Evolutionary conservation across 805 yeast genomes (phyloP).

Genomic region (Yarrowia sp.): DNA sequence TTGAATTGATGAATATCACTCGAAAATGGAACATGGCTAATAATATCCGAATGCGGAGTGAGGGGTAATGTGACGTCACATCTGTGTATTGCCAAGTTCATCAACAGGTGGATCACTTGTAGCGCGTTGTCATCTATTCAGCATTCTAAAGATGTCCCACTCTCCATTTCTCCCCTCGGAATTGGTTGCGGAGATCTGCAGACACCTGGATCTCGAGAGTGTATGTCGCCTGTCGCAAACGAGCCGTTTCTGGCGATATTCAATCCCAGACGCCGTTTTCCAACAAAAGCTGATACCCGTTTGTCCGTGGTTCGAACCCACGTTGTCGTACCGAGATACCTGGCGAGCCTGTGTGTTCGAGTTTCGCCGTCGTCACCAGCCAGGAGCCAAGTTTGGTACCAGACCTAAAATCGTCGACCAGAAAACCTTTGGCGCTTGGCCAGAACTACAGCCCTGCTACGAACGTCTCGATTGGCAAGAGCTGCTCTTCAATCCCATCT

Average conservation of each 20-base stretch:
- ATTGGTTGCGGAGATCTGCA: not conserved
- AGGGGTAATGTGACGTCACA: too few species aligned
- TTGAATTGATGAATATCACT: not conserved
- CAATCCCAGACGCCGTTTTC: not conserved
- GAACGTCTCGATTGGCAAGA: not conserved
- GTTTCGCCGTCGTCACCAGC: not conserved
- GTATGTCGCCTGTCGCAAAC: not conserved
- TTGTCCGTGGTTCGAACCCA: conserved; percentile 5
- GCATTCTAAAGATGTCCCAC: too few species aligned
- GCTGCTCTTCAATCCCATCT: not conserved
- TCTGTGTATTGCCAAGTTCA: too few species aligned
- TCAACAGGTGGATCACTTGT: too few species aligned
- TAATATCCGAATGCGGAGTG: too few species aligned
- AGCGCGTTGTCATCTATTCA: too few species aligned
- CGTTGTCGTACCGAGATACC: not conserved
- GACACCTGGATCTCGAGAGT: not conserved
- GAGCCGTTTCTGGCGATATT: not conserved
- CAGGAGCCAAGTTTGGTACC: not conserved
- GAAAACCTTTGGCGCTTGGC: not conserved
- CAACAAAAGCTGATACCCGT: not conserved
- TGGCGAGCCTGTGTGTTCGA: not conserved
- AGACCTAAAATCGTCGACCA: not conserved
- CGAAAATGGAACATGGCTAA: too few species aligned
- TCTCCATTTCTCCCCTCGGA: not conserved
- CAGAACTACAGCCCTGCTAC: not conserved